Conservation (phyloP, 805 yeast genomes). For the Lipomyces spencermartinsiae region DNA sequence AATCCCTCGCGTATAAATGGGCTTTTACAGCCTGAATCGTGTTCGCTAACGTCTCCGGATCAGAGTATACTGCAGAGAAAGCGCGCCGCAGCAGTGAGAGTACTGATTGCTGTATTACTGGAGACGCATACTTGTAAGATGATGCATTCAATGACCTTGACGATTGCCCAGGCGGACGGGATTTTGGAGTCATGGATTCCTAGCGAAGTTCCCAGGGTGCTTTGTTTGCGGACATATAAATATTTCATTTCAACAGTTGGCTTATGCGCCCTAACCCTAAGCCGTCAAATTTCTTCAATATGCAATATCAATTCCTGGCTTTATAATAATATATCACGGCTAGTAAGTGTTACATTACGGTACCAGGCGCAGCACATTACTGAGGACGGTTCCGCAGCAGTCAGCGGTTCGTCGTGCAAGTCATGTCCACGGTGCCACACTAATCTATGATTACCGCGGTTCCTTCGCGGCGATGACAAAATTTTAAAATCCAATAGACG, state of each 20-base stretch:
- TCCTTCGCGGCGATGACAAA: too few species aligned
- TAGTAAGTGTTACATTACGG: too few species aligned
- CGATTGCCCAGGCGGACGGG: background rate
- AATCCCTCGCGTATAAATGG: slow-evolving; percentile 72
- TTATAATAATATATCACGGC: too few species aligned
- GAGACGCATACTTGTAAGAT: slow-evolving; percentile 16
- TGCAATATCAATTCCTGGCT: too few species aligned
- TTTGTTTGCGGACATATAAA: too few species aligned
- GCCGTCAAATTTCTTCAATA: too few species aligned
- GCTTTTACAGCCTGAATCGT: slow-evolving; percentile 70
- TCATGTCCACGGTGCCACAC: too few species aligned
- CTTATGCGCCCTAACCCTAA: background rate
- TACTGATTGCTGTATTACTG: slow-evolving; percentile 21
- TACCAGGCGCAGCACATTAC: too few species aligned
- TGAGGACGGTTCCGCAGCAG: too few species aligned
- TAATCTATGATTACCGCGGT: too few species aligned
- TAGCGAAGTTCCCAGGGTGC: background rate
- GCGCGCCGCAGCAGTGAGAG: slow-evolving; percentile 27
- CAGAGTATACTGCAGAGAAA: slow-evolving; percentile 26
- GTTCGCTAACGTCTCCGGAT: slow-evolving; percentile 22
- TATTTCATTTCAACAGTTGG: too few species aligned
- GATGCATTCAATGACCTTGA: background rate
- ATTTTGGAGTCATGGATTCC: background rate
- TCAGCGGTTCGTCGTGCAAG: too few species aligned
- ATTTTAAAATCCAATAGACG: background rate